Evolutionary conservation across 352 stramenopile species (phyloP), one percentile per base, ranked within the genome.

Genomic region (Aphanomyces euteiches): DNA sequence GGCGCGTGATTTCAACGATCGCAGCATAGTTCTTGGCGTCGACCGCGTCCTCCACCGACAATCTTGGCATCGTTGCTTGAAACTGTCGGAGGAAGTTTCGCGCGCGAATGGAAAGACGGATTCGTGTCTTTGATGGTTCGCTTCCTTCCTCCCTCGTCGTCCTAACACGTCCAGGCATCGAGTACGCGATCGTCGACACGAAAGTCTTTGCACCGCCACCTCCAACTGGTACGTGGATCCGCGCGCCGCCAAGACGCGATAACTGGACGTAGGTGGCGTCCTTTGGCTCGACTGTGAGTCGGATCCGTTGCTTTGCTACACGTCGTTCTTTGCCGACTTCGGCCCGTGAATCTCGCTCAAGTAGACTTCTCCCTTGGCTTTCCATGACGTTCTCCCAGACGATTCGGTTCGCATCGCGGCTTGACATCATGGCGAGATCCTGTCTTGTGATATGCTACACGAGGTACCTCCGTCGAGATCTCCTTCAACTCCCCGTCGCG

Each of bases 251-350:
- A 28, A 28, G 28, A 28, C 28, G 28, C 28, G 28, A 28, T 28
- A 28, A 28, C 28, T 28, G 28, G 28, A 28, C 28, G 28, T 28
- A 28, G 28, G 28, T 28, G 28, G 28, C 28, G 28, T 28, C 28
- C 28, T 28, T 28, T 28, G 28, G 28, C 28, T 28, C 28, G 28
- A 28, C 28, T 28, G 28, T 28, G 37, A 66, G 15, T n/a, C 34
- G 72, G 85, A 95, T 39, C 74, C 90, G 5, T 78, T 88, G 21
- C 74, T 98, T 37, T 73, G 96, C 1, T 99, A 99, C 79, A 97
- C 92, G 77, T 97, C 96, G 65, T 99, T 98, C 78, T 99, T 98
- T 79, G 85, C 98, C 6, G 97, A 99, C 76, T 99, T 98, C 84
- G 97, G 96, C 3, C 96, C 96, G 7, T 79, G 3, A 97, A 97